These are phyloP conservation scores for Amorphotheca resinae DNA, from an alignment of 495 filamentous ascomycete genomes.

Conservation along the genomic window DNA sequence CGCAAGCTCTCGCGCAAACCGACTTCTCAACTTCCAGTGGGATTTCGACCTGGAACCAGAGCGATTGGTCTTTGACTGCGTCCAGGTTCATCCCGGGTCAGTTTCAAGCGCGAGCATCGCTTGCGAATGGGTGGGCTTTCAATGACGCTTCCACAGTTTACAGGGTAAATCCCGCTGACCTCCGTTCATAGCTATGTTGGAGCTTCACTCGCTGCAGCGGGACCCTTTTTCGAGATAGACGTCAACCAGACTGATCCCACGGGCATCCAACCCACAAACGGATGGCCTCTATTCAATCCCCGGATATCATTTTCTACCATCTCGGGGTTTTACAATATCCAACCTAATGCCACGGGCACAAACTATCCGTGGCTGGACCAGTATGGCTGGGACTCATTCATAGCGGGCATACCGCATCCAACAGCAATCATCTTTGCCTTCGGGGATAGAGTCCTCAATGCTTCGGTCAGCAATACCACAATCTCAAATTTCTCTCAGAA, in stretches of 20 bases:
- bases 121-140: slow-evolving; percentile 40
- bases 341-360: slow-evolving; percentile 46
- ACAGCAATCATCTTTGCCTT: slow-evolving; percentile 45
- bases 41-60: slow-evolving; percentile 45
- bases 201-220: slow-evolving; percentile 43
- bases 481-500: slow-evolving; percentile 50
- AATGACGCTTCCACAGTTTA: not conserved
- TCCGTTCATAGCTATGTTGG: slow-evolving; percentile 27
- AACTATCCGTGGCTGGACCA: slow-evolving; percentile 65
- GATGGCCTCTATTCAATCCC: slow-evolving; percentile 60
- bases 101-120: slow-evolving; percentile 48
- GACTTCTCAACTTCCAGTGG: slow-evolving; percentile 14
- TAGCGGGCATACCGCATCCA: slow-evolving; percentile 51
- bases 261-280: slow-evolving; percentile 43
- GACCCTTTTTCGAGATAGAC: slow-evolving; percentile 61
- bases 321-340: slow-evolving; percentile 58
- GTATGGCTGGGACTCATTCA: slow-evolving; percentile 61
- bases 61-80: slow-evolving; percentile 47
- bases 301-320: slow-evolving; percentile 64
- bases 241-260: slow-evolving; percentile 20
- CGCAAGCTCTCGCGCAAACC: slow-evolving; percentile 5
- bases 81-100: slow-evolving; percentile 43
- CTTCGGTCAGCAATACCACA: slow-evolving; percentile 44
- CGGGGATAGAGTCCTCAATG: slow-evolving; percentile 42
- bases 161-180: too few species aligned